A percentile compares a stretch with the other conserved stretches of the same genome.
phyloP scores from a whole-genome alignment of 164 flowering plant species.

The Nymphaea colorata region DNA sequence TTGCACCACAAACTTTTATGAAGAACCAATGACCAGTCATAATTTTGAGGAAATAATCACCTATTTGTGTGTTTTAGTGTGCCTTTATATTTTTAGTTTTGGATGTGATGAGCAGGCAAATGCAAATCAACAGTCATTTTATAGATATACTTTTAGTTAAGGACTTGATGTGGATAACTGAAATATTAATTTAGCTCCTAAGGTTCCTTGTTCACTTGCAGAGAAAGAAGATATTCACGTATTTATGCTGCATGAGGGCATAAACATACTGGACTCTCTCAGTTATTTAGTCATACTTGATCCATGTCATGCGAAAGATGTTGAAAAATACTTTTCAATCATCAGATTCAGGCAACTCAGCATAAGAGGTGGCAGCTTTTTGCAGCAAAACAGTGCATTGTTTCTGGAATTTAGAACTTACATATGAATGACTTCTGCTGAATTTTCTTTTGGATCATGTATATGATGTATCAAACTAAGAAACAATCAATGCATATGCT shows the following conservation, averaged over 20 bases:
- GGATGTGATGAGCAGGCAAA: too few relatives aligned
- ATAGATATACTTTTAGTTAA: background rate
- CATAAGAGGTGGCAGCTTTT: too few relatives aligned
- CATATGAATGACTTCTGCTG: background rate
- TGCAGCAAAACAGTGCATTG: too few relatives aligned
- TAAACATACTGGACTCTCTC: too few relatives aligned
- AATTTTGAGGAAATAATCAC: background rate
- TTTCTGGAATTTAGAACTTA: background rate
- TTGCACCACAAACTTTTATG: background rate
- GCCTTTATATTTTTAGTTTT: background rate
- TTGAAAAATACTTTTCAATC: background rate
- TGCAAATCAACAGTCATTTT: background rate
- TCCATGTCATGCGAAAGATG: background rate
- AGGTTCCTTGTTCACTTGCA: background rate
- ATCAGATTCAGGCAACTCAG: background rate
- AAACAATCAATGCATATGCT: too few relatives aligned
- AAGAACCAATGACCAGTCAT: background rate
- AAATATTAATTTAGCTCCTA: background rate
- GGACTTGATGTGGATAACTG: background rate
- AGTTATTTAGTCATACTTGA: background rate
- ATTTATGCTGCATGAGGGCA: background rate
- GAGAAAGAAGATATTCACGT: background rate
- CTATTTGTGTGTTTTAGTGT: background rate
- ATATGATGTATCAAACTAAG: too few relatives aligned
- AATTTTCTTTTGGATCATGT: too few relatives aligned